Base-by-base conservation (phyloP, 108 stramenopile species). In the Mediolabrus comicus region DNA sequence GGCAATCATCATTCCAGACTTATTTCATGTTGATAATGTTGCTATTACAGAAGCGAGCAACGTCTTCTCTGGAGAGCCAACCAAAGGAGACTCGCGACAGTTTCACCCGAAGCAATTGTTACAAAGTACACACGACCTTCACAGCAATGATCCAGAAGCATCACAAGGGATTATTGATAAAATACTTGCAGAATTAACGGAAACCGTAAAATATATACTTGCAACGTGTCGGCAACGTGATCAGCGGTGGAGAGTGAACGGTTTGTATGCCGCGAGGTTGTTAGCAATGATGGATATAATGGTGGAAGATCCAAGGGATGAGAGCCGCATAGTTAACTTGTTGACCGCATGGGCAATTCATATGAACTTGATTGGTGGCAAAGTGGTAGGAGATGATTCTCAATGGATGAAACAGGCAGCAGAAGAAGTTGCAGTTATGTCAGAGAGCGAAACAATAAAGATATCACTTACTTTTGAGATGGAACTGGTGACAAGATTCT, bases 1-100 rank as follows among this genome's bases (percentile, higher is more conserved):
- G 7, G 1, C n/a, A 5, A 63, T 63, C 16, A 49, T 63, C 62
- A 43, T 49, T 13, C 39, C 24, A n/a, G 62, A 63, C 28, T 29
- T 49, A 24, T 63, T 63, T 38, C 62, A 63, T 14, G 28, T 43
- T 29, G 25, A 49, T 22, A 63, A 63, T 29, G 29, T 63, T 17
- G 62, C 62, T 16, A 63, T 63, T 10, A 26, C 10, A 6, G 26
- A 3, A n/a, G 62, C 62, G 26, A 63, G 62, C 16, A 7, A 3
- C 26, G 13, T 26, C 24, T 26, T 43, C 13, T 49, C 46, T 9
- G 62, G 62, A 2, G 27, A 63, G 4, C 4, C 41, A 2, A 38
- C 8, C 9, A 39, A 28, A 49, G 62, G 62, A 9, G 19, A 63
- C 3, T 49, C 29, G 17, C 5, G 62, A 4, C 62, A 63, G 41